Conservation (phyloP, 495 filamentous ascomycete genomes). For the Aspergillus heteromorphus region DNA sequence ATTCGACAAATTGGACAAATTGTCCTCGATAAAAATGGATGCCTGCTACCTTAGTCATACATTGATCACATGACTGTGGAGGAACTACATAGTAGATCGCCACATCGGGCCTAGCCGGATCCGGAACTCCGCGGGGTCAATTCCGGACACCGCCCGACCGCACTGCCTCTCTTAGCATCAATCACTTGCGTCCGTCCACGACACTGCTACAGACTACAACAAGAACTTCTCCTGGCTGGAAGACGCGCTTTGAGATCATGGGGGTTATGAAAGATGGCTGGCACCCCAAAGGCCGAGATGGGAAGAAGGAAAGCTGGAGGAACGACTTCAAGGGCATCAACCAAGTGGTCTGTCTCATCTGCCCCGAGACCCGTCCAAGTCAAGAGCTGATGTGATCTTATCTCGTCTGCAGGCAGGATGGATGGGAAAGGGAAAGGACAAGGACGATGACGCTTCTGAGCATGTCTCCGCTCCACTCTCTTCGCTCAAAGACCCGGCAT, state of each 20-base stretch:
- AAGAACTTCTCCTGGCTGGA: background rate
- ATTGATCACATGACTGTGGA: no score
- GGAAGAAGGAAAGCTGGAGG: conserved; percentile 52
- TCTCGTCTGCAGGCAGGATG: conserved; percentile 37
- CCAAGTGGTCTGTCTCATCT: conserved; percentile 43
- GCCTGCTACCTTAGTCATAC: no score
- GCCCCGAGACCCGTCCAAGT: background rate
- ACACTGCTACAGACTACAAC: background rate
- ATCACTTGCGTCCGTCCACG: no score
- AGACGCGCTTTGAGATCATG: conserved; percentile 28
- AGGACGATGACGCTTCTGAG: conserved; percentile 29
- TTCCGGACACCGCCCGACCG: no score
- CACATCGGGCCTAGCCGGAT: no score
- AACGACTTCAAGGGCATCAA: conserved; percentile 56
- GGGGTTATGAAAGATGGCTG: conserved; percentile 52
- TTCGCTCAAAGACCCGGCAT: conserved; percentile 71
- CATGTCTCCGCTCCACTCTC: conserved; percentile 66
- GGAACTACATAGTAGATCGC: no score
- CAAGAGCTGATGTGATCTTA: conserved; percentile 1
- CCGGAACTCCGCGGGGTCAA: no score
- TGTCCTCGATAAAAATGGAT: background rate
- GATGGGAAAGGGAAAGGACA: conserved; percentile 51
- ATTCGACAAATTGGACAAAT: background rate
- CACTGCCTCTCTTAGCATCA: no score
- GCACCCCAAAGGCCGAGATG: conserved; percentile 54